Conservation (phyloP, 768 basidiomycete genomes). For the Heimioporus sp. region DNA sequence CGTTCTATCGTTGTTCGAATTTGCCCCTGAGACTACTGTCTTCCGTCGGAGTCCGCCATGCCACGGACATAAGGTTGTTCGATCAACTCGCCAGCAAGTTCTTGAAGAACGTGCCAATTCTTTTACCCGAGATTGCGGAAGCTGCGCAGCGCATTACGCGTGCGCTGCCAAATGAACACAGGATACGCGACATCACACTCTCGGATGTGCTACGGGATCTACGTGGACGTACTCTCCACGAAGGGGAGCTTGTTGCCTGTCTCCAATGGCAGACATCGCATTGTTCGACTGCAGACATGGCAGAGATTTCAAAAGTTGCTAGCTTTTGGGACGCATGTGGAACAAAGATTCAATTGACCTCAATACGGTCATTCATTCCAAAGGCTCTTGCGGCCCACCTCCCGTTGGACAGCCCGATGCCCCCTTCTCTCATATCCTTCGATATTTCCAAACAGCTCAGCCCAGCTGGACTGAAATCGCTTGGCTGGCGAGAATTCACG, state of each 20-base stretch:
- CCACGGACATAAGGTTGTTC: constrained; percentile 65
- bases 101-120: constrained; percentile 70
- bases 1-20: constrained; percentile 69
- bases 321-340: constrained; percentile 51
- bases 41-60: constrained; percentile 64
- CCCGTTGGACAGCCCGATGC: constrained; percentile 75
- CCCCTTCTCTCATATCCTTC: constrained; percentile 67
- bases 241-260: constrained; percentile 5
- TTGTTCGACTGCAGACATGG: background rate
- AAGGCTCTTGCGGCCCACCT: constrained; percentile 52
- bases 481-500: constrained; percentile 76
- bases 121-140: constrained; percentile 30
- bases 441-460: constrained; percentile 58
- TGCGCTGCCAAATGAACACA: background rate
- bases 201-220: constrained; percentile 2
- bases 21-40: constrained; percentile 72
- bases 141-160: constrained; percentile 56
- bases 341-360: constrained; percentile 59
- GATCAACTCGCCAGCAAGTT: constrained; percentile 66
- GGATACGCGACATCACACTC: background rate
- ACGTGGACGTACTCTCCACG: background rate
- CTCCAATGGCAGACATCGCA: constrained; percentile 5
- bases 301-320: constrained; percentile 63
- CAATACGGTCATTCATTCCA: constrained; percentile 63
- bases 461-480: constrained; percentile 49